Evolutionary conservation across 805 yeast species (phyloP), one percentile per base, ranked within the genome.

Genomic region (Metschnikowia anglica): DNA sequence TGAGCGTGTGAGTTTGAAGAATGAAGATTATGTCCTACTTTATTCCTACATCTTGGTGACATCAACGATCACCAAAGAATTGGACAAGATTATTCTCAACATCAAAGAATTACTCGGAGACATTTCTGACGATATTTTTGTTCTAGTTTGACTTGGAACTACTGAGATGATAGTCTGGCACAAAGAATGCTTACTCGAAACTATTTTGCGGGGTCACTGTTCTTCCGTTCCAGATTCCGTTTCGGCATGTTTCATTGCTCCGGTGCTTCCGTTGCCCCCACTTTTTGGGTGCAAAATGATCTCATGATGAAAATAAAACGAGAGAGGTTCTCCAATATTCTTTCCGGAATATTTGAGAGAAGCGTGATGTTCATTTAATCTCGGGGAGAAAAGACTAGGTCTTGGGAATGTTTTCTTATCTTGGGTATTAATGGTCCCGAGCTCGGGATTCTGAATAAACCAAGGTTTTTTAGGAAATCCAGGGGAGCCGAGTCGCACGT

Each of bases 11-110:
- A 48, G 56, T 15, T 58, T 80, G 31, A 66, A 74, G 9, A 83
- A 84, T 54, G 85, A 83, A 47, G 95, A 87, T 53, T 87, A 85
- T 58, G 88, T 87, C 16, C 63, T 87, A 53, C 71, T 87, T 37
- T 88, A 86, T 56, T 79, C 90, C 0, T 87, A 86, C 60, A 74
- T 83, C 35, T 68, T 87, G 59, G 90, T 85, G 17, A 80, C 90
- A 0, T 69, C 82, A 29, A 77, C 83, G 2, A 79, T 87, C 32
- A 73, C 83, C 4, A 76, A 77, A 31, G 88, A 85, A 56, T 63
- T 87, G 51, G 80, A 81, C 46, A 72, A 65, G 33, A 74, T 88
- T 26, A 72, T 83, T 34, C 66, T 61, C 1, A 61, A 73, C 16
- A 72, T 86, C 28, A 79, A 78, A 21, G 77, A 74, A 2, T 60